Percentiles rank a stretch among this genome's conserved stretches.
phyloP scores from a whole-genome alignment of 2,329 filamentous ascomycete genomes.

The Chaetomium globosum region DNA sequence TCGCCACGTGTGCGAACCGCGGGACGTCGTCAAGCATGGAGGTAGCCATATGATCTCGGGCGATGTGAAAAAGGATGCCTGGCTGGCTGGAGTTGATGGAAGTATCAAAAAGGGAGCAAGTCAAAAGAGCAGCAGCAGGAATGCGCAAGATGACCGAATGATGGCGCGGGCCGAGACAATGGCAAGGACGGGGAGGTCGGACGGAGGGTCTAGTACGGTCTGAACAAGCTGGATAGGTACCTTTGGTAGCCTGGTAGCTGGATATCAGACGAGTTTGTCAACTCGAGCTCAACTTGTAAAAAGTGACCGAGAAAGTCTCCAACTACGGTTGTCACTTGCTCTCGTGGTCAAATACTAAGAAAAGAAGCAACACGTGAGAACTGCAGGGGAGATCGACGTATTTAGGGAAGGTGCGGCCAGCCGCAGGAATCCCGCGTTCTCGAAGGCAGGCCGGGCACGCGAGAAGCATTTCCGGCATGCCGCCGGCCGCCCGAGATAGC shows the following conservation, averaged over 20 bases:
- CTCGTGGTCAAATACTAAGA: slow-evolving; percentile 13
- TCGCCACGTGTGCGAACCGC: slow-evolving; percentile 22
- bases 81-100: not conserved
- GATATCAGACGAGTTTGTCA: not conserved
- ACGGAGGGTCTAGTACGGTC: slow-evolving; percentile 10
- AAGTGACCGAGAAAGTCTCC: not conserved
- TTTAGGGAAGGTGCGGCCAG: slow-evolving; percentile 14
- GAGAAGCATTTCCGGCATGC: slow-evolving; percentile 5
- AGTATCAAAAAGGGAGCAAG: slow-evolving; percentile 6
- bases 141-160: slow-evolving; percentile 12
- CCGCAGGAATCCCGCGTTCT: slow-evolving; percentile 9
- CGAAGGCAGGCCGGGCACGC: slow-evolving; percentile 18
- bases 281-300: not conserved
- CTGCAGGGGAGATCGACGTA: slow-evolving; percentile 21
- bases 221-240: not conserved
- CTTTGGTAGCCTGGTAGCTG: too few species aligned
- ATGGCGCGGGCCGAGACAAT: not conserved
- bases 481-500: slow-evolving; percentile 15
- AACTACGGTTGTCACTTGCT: not conserved
- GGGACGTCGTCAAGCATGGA: slow-evolving; percentile 28
- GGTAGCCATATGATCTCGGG: slow-evolving; percentile 21
- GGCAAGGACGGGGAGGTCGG: slow-evolving; percentile 18
- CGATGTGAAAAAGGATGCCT: not conserved
- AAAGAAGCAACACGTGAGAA: slow-evolving; percentile 22
- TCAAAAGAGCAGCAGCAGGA: slow-evolving; percentile 13